A percentile compares a stretch with the other conserved stretches of the same genome.
Evolutionary conservation across 257 asterid genomes (phyloP).

Genomic region (Ocimum tenuiflorum): DNA sequence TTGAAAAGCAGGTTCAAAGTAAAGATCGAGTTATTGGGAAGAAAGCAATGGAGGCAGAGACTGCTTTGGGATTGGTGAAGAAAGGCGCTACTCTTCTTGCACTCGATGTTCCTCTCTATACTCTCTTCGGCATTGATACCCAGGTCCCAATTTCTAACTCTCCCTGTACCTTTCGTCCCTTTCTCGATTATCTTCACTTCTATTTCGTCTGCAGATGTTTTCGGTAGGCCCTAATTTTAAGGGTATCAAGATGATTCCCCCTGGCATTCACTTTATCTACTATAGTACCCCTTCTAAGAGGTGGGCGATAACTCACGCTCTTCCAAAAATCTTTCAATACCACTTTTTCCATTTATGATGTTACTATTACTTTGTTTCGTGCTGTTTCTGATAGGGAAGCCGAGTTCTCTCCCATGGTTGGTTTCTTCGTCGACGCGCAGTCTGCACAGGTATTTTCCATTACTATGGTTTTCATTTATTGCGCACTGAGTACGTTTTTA

Average conservation of each 20-base stretch:
- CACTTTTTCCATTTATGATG: not conserved
- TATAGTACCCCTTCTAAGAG: constrained; percentile 60
- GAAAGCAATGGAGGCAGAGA: constrained; percentile 53
- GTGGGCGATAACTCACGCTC: constrained; percentile 33
- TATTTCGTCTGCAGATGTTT: constrained; percentile 45
- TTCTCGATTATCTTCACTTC: not conserved
- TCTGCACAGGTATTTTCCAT: constrained; percentile 57
- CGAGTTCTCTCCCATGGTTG: constrained; percentile 71
- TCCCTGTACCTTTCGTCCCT: not conserved
- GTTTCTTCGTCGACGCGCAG: constrained; percentile 49
- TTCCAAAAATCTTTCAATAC: no score
- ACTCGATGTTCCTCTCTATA: constrained; percentile 75
- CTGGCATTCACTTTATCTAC: constrained; percentile 76
- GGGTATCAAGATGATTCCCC: constrained; percentile 94
- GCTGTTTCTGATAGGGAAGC: constrained; percentile 4
- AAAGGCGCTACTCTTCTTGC: constrained; percentile 62
- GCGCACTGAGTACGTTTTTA: not conserved
- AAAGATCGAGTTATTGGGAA: not conserved
- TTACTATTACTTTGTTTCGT: not conserved
- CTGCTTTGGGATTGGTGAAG: constrained; percentile 61
- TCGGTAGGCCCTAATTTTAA: constrained; percentile 77
- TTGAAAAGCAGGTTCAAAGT: no score
- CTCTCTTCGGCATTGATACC: constrained; percentile 83
- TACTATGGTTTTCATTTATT: not conserved
- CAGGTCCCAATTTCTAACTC: constrained; percentile 28